phyloP scores from a whole-genome alignment of 2,329 filamentous ascomycete genomes.

The Cladosporium oxysporum region DNA sequence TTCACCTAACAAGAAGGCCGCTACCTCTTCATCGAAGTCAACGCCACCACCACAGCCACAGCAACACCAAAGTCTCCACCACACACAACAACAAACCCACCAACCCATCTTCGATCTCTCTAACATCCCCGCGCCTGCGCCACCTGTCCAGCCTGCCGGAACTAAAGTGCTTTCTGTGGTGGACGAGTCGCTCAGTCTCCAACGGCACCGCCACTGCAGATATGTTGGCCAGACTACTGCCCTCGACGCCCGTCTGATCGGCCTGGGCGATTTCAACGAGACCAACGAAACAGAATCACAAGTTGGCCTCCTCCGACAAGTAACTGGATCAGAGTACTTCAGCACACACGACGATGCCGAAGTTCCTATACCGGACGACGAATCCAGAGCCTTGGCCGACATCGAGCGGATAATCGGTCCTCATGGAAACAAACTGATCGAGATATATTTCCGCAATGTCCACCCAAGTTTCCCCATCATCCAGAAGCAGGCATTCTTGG shows the following conservation, averaged over 20 bases:
- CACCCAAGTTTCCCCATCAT: slow-evolving; percentile 82
- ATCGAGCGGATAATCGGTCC: slow-evolving; percentile 76
- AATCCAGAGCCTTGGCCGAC: slow-evolving; percentile 66
- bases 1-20: slow-evolving; percentile 30
- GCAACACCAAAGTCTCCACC: slow-evolving; percentile 13
- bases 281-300: slow-evolving; percentile 77
- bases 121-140: slow-evolving; percentile 4
- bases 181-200: slow-evolving; percentile 65
- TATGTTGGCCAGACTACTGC: slow-evolving; percentile 83
- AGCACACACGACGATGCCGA: slow-evolving; percentile 74
- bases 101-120: slow-evolving; percentile 16
- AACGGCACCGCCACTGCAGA: slow-evolving; percentile 76
- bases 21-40: slow-evolving; percentile 23
- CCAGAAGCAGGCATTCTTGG: slow-evolving; percentile 76
- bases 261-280: slow-evolving; percentile 76
- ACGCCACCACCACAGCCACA: slow-evolving; percentile 19
- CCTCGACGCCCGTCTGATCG: slow-evolving; percentile 80
- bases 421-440: slow-evolving; percentile 74
- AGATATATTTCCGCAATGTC: slow-evolving; percentile 78
- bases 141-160: slow-evolving; percentile 24
- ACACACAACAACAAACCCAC: slow-evolving; percentile 11
- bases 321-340: slow-evolving; percentile 77
- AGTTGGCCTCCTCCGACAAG: slow-evolving; percentile 65
- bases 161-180: slow-evolving; percentile 38
- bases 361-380: slow-evolving; percentile 71